Evolutionary conservation across 345 rosid genomes (phyloP).

Genomic region (Gossypium herbaceum): DNA sequence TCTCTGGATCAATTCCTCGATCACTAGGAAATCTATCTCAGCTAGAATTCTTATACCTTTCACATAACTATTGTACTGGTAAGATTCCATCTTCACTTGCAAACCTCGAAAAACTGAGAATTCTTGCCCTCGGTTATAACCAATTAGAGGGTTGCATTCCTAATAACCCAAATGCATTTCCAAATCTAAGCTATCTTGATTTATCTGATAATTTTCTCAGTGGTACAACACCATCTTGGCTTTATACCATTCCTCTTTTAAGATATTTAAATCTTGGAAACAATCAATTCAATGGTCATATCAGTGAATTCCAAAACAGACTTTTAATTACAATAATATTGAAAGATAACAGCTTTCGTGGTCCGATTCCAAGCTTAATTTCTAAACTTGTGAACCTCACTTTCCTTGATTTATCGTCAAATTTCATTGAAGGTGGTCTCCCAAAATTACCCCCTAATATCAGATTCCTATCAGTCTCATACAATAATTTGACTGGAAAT

Average conservation of each 20-base stretch:
- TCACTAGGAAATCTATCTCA: background rate
- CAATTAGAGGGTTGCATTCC: background rate
- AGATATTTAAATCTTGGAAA: background rate
- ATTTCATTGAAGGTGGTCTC: background rate
- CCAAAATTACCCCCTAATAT: background rate
- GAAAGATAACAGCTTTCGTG: too few relatives aligned
- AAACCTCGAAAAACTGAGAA: background rate
- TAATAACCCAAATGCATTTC: background rate
- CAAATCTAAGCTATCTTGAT: background rate
- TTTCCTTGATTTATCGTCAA: conserved; percentile 4
- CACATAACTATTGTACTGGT: background rate
- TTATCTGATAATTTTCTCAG: background rate
- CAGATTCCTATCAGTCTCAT: background rate
- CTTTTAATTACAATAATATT: background rate
- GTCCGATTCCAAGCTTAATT: too few relatives aligned
- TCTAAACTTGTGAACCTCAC: too few relatives aligned
- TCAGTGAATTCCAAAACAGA: background rate
- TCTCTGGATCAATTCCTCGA: background rate
- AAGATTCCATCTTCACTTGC: background rate
- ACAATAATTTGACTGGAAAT: background rate
- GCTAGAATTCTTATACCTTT: background rate
- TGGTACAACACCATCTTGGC: background rate
- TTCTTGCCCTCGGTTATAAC: background rate
- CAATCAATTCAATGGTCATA: background rate
- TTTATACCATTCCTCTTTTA: background rate